Base-by-base conservation (phyloP, 208 protist genomes). In the Acanthamoeba healyi region DNA sequence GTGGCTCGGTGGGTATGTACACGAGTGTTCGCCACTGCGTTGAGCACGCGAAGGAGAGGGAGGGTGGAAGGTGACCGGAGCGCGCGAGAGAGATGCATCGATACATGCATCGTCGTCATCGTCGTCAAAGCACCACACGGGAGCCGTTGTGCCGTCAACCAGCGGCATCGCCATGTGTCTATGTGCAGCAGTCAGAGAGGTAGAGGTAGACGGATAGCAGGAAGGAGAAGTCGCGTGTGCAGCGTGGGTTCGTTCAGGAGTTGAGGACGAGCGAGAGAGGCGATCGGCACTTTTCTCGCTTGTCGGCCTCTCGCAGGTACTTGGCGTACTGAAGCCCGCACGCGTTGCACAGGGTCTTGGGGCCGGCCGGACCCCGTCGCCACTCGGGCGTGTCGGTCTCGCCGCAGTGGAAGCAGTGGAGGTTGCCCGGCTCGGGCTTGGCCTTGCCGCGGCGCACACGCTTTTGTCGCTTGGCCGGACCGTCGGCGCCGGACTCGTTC, bases 241-340 rank as follows among this genome's bases (percentile, higher is more conserved):
- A 38, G 2, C 32, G 63, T 74, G 65, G 36, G 36, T 14, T 26
- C 58, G 15, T 32, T 44, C 22, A 77, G 17, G 67, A 42, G 67
- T 77, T 77, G 67, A 77, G 67, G 36, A 77, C 67, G 67, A 77
- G 67, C 67, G 67, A 77, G 4, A 77, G 67, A 32, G 67, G 67
- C 19, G 44, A 22, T 44, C 67, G 67, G 38, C 67, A 77, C 22
- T 77, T 77, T 32, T 77, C 67, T 77, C 67, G 67, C 67, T 77
- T 77, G 67, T 77, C 67, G 67, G 67, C 67, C 44, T 77, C 67
- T n/a, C 67, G 67, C 38, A 77, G 29, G 38, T 44, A 77, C 67
- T 87, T 87, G 77, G 77, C 77, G 77, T 87, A 87, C 46, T 61
- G 77, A 4, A 87, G 44, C 6, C 77, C 77, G 77, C 77, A 87